phyloP scores from a whole-genome alignment of 352 stramenopile species.

The Pythium folliculosum region DNA sequence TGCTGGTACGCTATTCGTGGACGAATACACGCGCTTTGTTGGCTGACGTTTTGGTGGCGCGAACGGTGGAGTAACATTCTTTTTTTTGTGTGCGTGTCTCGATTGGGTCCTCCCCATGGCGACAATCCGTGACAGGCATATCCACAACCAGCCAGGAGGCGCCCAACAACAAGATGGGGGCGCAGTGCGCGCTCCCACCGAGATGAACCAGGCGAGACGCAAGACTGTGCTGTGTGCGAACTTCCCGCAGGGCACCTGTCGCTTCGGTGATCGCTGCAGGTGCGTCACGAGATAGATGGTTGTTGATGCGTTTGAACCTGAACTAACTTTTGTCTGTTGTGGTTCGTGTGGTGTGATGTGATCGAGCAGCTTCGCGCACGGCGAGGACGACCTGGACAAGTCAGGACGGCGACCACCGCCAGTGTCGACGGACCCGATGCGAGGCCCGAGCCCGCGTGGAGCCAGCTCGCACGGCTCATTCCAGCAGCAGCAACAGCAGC shows the following conservation, averaged over 20 bases:
- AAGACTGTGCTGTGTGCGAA: slow-evolving; percentile 84
- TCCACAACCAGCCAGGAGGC: slow-evolving; percentile 45
- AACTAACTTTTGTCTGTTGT: background rate
- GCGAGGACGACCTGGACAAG: slow-evolving; percentile 61
- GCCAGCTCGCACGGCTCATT: slow-evolving; percentile 17
- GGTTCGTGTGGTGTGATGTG: slow-evolving; percentile 16
- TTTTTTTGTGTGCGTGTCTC: slow-evolving; percentile 12
- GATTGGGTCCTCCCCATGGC: background rate
- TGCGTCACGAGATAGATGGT: slow-evolving; percentile 26
- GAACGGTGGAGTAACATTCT: slow-evolving; percentile 21
- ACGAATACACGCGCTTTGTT: slow-evolving; percentile 19
- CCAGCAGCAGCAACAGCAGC: slow-evolving; percentile 7
- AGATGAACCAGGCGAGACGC: slow-evolving; percentile 50
- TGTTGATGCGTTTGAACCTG: background rate
- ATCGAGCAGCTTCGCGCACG: slow-evolving; percentile 74
- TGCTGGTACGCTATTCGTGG: slow-evolving; percentile 67
- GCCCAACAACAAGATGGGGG: slow-evolving; percentile 6
- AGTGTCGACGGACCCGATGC: slow-evolving; percentile 13
- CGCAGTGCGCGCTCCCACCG: slow-evolving; percentile 20
- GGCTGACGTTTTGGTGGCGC: background rate
- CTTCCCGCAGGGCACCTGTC: slow-evolving; percentile 69
- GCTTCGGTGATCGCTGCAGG: slow-evolving; percentile 86
- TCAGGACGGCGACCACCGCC: slow-evolving; percentile 16
- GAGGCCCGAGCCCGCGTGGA: slow-evolving; percentile 17
- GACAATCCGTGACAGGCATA: slow-evolving; percentile 38